phyloP scores from a whole-genome alignment of 805 yeast genomes.

The Pichia cephalocereana region DNA sequence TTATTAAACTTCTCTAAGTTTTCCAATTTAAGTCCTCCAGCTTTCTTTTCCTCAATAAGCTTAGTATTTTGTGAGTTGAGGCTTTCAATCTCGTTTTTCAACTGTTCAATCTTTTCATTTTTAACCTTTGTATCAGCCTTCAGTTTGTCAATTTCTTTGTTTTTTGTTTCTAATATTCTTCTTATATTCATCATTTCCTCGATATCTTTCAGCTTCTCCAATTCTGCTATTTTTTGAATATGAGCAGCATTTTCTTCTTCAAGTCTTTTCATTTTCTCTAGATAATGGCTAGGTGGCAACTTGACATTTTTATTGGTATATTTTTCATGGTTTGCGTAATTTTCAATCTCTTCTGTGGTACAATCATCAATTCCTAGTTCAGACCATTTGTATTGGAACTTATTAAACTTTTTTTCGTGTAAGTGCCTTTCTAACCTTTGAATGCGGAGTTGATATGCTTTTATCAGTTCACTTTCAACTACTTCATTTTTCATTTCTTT shows the following conservation, averaged over 20 bases:
- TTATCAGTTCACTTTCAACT: slow-evolving; percentile 29
- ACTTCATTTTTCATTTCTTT: not conserved
- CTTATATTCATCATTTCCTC: slow-evolving; percentile 27
- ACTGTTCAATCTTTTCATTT: slow-evolving; percentile 7
- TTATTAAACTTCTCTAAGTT: slow-evolving; percentile 35
- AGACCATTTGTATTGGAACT: slow-evolving; percentile 34
- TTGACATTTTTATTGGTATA: slow-evolving; percentile 14
- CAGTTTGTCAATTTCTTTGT: not conserved
- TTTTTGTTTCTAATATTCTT: slow-evolving; percentile 2
- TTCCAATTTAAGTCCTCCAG: not conserved
- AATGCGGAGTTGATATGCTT: slow-evolving; percentile 63
- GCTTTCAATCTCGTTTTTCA: slow-evolving; percentile 7
- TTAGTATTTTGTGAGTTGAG: slow-evolving; percentile 16
- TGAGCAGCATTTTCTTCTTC: slow-evolving; percentile 15
- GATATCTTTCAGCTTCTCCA: slow-evolving; percentile 42
- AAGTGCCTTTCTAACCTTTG: slow-evolving; percentile 67
- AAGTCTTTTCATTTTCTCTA: slow-evolving; percentile 17
- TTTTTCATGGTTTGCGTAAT: not conserved
- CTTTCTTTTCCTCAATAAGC: not conserved
- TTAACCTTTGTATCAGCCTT: slow-evolving; percentile 10
- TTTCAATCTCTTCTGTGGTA: not conserved
- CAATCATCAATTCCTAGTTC: slow-evolving; percentile 5
- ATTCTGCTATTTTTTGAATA: slow-evolving; percentile 2
- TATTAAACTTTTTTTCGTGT: slow-evolving; percentile 61
- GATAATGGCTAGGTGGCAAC: slow-evolving; percentile 23